These are phyloP conservation scores for Spencermartinsiella europaea DNA, from an alignment of 805 yeast genomes.

Conservation along the genomic window DNA sequence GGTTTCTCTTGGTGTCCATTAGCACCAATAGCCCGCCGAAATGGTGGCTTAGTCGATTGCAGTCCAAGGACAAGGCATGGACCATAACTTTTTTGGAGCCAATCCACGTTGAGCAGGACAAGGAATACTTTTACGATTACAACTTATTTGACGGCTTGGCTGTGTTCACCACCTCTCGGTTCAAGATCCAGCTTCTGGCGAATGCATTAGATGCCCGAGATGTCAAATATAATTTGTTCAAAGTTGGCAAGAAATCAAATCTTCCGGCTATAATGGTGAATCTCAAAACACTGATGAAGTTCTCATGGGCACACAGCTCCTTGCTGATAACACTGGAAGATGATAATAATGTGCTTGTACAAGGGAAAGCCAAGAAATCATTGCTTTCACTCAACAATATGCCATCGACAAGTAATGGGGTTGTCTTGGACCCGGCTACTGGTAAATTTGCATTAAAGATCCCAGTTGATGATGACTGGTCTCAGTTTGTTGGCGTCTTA, in stretches of 20 bases:
- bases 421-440: conserved; percentile 24
- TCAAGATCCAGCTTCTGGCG: conserved; percentile 28
- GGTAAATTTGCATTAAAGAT: conserved; percentile 16
- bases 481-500: conserved; percentile 10
- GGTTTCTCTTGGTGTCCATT: conserved; percentile 36
- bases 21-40: conserved; percentile 22
- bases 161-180: conserved; percentile 23
- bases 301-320: conserved; percentile 20
- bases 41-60: conserved; percentile 35
- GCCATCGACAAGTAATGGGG: conserved; percentile 20
- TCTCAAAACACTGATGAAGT: conserved; percentile 10
- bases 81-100: conserved; percentile 21
- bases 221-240: conserved; percentile 19
- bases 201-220: conserved; percentile 25
- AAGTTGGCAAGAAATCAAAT: conserved; percentile 2
- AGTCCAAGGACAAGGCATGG: conserved; percentile 24
- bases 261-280: conserved; percentile 18
- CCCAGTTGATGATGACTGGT: conserved; percentile 1
- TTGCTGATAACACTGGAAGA: conserved; percentile 14
- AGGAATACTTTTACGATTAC: conserved; percentile 24
- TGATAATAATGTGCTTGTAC: conserved; percentile 10
- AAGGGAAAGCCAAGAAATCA: conserved; percentile 19
- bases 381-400: conserved; percentile 5
- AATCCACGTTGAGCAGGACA: conserved; percentile 19
- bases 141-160: conserved; percentile 24